Conservation (phyloP, 2,329 filamentous ascomycete species). For the Zalaria sp. region DNA sequence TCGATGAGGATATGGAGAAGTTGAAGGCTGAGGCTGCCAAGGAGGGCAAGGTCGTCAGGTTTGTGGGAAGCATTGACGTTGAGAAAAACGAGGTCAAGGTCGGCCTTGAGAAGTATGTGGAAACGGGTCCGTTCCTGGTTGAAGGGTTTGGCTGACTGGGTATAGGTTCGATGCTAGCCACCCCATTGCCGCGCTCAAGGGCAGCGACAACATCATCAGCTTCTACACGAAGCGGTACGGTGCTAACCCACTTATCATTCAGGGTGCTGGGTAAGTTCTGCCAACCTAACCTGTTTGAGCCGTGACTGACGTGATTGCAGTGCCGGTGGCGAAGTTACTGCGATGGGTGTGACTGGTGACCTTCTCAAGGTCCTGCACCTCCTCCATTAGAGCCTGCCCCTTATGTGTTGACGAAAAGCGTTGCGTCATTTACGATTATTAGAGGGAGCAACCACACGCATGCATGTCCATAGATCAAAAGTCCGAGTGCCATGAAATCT, state of each 20-base stretch:
- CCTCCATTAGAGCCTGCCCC: conserved; percentile 24
- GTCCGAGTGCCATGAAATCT: too few species aligned
- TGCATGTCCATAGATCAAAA: too few species aligned
- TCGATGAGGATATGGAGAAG: conserved; percentile 81
- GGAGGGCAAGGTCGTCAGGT: conserved; percentile 83
- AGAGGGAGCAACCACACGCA: too few species aligned
- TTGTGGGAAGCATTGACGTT: conserved; percentile 87
- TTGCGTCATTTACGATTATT: too few species aligned
- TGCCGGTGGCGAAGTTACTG: conserved; percentile 87
- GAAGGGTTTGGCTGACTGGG: not conserved
- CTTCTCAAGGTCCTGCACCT: conserved; percentile 75
- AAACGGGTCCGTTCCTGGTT: not conserved
- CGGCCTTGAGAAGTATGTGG: conserved; percentile 59
- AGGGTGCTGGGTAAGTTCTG: conserved; percentile 57
- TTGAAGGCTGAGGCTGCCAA: conserved; percentile 73
- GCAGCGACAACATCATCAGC: conserved; percentile 97
- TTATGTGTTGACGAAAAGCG: too few species aligned
- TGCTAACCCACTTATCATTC: conserved; percentile 78
- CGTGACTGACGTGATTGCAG: conserved; percentile 11
- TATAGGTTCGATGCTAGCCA: conserved; percentile 55
- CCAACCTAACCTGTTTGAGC: not conserved
- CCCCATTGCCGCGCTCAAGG: conserved; percentile 87
- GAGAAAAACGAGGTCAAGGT: conserved; percentile 73
- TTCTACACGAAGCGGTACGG: conserved; percentile 97
- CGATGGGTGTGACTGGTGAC: conserved; percentile 94